Conservation (phyloP, 2,329 filamentous ascomycete genomes). For the Emergomyces africanus region DNA sequence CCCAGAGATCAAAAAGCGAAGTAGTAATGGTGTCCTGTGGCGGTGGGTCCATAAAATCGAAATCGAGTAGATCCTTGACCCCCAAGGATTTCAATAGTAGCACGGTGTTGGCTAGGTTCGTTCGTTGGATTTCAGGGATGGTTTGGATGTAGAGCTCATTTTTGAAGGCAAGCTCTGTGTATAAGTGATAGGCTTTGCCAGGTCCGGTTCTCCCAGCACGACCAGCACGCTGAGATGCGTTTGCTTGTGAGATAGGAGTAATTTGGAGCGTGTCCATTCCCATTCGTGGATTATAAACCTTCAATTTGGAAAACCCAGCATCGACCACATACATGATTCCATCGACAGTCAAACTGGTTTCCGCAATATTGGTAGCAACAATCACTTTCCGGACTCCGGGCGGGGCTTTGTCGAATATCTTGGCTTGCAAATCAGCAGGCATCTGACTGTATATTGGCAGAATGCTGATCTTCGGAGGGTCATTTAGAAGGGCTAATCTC, state of each 20-base stretch:
- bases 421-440: constrained; percentile 94
- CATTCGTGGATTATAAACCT: constrained; percentile 98
- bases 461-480: constrained; percentile 88
- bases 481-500: constrained; percentile 74
- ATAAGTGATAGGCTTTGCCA: constrained; percentile 88
- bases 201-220: constrained; percentile 89
- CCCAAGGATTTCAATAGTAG: constrained; percentile 87
- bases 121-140: constrained; percentile 94
- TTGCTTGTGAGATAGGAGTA: constrained; percentile 93
- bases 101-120: constrained; percentile 90
- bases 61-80: constrained; percentile 86
- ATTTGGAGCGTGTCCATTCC: constrained; percentile 99
- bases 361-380: constrained; percentile 95
- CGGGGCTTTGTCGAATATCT: constrained; percentile 86
- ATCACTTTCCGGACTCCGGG: constrained; percentile 94
- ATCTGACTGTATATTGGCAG: constrained; percentile 98
- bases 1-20: constrained; percentile 95
- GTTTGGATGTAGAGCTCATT: constrained; percentile 95
- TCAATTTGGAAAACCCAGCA: constrained; percentile 89
- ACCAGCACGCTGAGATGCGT: constrained; percentile 83
- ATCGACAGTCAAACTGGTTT: constrained; percentile 94
- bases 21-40: constrained; percentile 97
- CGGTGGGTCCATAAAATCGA: constrained; percentile 98
- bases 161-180: constrained; percentile 86
- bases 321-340: constrained; percentile 99